These are phyloP conservation scores for Termitomyces sp. DNA, from an alignment of 768 basidiomycete genomes.

Conservation along the genomic window DNA sequence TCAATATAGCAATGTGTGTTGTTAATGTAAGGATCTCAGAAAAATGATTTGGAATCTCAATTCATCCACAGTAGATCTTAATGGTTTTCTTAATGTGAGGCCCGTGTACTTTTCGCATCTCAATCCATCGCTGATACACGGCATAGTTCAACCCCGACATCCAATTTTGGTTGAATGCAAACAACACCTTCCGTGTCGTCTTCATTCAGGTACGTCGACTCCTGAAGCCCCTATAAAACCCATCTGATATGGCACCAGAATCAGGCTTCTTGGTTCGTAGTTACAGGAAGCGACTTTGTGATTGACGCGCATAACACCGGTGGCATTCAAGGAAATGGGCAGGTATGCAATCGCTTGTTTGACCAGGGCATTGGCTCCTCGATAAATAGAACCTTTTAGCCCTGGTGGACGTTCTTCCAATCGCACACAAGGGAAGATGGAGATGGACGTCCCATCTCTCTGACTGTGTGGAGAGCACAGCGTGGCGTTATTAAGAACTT, in stretches of 20 bases:
- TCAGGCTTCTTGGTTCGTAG: slow-evolving; percentile 64
- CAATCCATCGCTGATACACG: neutral
- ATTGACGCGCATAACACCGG: slow-evolving; percentile 55
- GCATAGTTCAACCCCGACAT: slow-evolving; percentile 51
- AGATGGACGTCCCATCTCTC: slow-evolving; percentile 55
- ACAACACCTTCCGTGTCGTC: slow-evolving; percentile 57
- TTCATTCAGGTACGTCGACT: slow-evolving; percentile 51
- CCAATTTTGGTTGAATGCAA: slow-evolving; percentile 51
- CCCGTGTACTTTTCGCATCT: neutral
- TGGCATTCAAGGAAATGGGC: slow-evolving; percentile 59
- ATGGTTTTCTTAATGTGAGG: slow-evolving; percentile 42
- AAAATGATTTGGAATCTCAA: slow-evolving; percentile 54
- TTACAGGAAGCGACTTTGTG: slow-evolving; percentile 52
- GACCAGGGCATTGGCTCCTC: neutral
- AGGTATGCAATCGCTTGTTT: slow-evolving; percentile 26
- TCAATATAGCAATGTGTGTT: neutral
- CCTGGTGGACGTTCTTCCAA: slow-evolving; percentile 57
- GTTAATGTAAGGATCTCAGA: slow-evolving; percentile 21
- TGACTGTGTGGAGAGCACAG: slow-evolving; percentile 45
- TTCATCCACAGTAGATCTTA: slow-evolving; percentile 40
- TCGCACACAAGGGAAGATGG: slow-evolving; percentile 46
- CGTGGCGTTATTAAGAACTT: slow-evolving; percentile 45
- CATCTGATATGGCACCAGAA: slow-evolving; percentile 26
- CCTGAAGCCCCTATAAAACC: neutral
- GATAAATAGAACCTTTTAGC: slow-evolving; percentile 21